Evolutionary conservation across 2,329 filamentous ascomycete genomes (phyloP).

Genomic region (Beauveria sp.): DNA sequence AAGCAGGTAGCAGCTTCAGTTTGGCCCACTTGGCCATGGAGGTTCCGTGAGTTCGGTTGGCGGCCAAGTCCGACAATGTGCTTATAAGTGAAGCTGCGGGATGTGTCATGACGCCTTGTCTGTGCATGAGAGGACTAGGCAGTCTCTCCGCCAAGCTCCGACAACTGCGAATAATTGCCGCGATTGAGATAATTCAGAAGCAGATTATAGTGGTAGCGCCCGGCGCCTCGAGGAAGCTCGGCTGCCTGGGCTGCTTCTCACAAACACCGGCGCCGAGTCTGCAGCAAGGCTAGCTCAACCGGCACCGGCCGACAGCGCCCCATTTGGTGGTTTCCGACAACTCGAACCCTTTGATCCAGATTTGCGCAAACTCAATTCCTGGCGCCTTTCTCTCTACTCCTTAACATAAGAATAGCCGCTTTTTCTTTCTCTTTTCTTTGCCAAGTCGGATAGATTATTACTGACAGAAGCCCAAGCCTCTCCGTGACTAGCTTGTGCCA

Average conservation of each 20-base stretch:
- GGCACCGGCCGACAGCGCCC: slow-evolving; percentile 10
- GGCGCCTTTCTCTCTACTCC: not conserved
- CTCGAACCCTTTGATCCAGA: not conserved
- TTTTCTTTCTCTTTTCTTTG: not conserved
- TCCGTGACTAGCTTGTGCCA: not conserved
- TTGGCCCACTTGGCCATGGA: not conserved
- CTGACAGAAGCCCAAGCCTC: not conserved
- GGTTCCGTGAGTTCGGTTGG: not conserved
- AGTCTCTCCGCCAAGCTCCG: not conserved
- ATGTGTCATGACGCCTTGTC: not conserved
- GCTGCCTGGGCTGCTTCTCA: not conserved
- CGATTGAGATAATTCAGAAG: not conserved
- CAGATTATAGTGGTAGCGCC: not conserved
- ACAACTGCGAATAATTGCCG: not conserved
- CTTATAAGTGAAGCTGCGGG: not conserved
- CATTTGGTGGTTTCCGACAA: not conserved
- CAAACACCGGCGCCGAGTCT: not conserved
- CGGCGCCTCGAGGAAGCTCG: not conserved
- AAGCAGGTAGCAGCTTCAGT: not conserved
- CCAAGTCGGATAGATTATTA: not conserved
- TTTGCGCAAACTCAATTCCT: not conserved
- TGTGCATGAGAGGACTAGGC: not conserved
- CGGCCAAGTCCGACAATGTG: slow-evolving; percentile 9
- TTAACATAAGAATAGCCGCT: not conserved
- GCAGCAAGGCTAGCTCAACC: not conserved